phyloP scores from a whole-genome alignment of 768 basidiomycete species.

The Russula vinacea region DNA sequence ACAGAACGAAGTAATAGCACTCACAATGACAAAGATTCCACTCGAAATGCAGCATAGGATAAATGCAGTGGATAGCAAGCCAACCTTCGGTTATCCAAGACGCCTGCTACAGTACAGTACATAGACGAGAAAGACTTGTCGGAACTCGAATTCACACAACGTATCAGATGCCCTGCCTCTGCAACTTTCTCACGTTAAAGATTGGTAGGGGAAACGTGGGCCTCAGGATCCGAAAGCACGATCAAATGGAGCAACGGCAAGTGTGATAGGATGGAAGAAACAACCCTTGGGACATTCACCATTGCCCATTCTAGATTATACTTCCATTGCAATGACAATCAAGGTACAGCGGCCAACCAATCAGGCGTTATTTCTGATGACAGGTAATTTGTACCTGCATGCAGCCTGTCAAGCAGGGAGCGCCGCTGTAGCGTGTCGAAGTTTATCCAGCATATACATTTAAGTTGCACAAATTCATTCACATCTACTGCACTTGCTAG shows the following conservation, averaged over 20 bases:
- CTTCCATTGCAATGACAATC: conserved; percentile 5
- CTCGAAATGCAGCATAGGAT: neutral
- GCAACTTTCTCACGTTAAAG: neutral
- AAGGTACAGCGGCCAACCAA: neutral
- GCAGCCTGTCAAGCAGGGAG: neutral
- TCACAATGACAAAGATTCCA: neutral
- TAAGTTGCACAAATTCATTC: neutral
- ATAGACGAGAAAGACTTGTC: too few species aligned
- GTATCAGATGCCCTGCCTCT: too few species aligned
- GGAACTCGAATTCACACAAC: neutral
- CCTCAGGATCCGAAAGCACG: neutral
- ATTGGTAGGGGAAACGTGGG: neutral
- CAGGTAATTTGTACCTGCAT: neutral
- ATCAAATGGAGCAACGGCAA: neutral
- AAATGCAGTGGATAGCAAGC: too few species aligned
- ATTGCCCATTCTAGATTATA: neutral
- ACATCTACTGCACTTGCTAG: neutral
- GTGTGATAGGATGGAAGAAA: neutral
- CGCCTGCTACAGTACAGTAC: too few species aligned
- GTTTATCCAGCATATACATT: neutral
- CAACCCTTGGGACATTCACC: too few species aligned
- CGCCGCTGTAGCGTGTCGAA: neutral
- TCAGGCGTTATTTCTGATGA: conserved; percentile 4
- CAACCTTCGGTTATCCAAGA: too few species aligned
- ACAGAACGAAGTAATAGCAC: neutral